Evolutionary conservation across 2,329 filamentous ascomycete genomes (phyloP).

Genomic region (Sordariomycetes sp.): DNA sequence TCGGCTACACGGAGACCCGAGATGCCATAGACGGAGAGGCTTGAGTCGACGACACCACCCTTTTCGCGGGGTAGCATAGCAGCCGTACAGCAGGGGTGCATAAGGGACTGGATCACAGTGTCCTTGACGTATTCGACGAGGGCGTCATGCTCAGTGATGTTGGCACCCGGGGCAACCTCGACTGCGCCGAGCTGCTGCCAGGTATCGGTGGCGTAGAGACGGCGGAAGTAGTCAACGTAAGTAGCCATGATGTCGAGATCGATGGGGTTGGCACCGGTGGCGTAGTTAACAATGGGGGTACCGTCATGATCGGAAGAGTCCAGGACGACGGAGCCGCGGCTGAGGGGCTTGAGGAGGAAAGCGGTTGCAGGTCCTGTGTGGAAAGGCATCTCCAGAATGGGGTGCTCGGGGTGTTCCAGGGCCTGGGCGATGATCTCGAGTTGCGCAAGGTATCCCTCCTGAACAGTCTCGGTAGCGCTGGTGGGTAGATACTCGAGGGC

Average conservation of each 20-base stretch:
- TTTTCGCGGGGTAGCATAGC: constrained; percentile 31
- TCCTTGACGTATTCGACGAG: constrained; percentile 13
- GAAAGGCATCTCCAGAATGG: constrained; percentile 20
- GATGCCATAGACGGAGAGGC: constrained; percentile 22
- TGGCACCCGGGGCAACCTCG: constrained; percentile 17
- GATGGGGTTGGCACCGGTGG: constrained; percentile 22
- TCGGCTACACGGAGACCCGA: constrained; percentile 20
- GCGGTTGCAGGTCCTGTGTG: constrained; percentile 9
- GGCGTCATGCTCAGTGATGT: constrained; percentile 9
- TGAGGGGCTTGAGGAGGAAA: constrained; percentile 22
- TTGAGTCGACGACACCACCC: constrained; percentile 24
- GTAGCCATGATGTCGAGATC: constrained; percentile 23
- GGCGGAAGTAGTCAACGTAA: constrained; percentile 18
- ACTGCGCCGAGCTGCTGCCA: constrained; percentile 16
- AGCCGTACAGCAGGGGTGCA: constrained; percentile 31
- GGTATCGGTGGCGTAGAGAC: constrained; percentile 15
- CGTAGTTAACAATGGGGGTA: constrained; percentile 21
- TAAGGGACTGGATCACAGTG: constrained; percentile 23
- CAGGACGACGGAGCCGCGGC: constrained; percentile 21
- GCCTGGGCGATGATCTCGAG: constrained; percentile 13
- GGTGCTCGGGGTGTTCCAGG: constrained; percentile 16
- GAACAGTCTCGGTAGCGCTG: constrained; percentile 10
- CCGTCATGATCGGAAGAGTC: constrained; percentile 11
- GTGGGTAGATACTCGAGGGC: constrained; percentile 10
- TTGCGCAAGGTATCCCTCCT: constrained; percentile 15